Base-by-base conservation (phyloP, 2,329 filamentous ascomycete genomes). In the Fusarium sacchari region DNA sequence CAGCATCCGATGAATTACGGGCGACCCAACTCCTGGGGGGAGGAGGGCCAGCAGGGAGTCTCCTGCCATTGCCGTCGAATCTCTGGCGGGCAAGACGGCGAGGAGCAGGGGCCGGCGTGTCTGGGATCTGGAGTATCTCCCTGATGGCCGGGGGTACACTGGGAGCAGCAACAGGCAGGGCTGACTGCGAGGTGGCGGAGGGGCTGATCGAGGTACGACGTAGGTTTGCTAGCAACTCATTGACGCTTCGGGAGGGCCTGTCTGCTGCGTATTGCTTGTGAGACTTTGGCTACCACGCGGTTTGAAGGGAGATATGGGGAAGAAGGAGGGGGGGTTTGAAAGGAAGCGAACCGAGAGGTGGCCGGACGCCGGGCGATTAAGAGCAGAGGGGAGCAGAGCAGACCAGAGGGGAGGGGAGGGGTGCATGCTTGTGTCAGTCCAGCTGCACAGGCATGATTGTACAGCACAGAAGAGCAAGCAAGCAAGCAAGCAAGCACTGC, bases 91-190 rank as follows among this genome's bases (percentile, higher is more conserved):
- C 78, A 30, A 81, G 82, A 47, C 85, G 83, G 63, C 88, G 84
- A 32, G 88, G 87, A 32, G 80, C 79, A 34, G 87, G 88, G 15
- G 84, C 79, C 30, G 88, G 88, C 34, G 87, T 86, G 76, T 90
- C 88, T 66, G 88, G 88, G 63, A 90, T 85, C 75, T 89, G 86
- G 58, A 92, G 86, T 67, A 91, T 86, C 67, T 87, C 84, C 67
- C 88, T 87, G 75, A 92, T 86, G 60, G 85, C 82, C 9, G 90
- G 89, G 60, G 89, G 90, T 6, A 92, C 84, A 67, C 87, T 90
- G n/a, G 88, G 88, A 37, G 80, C 77, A 63, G 80, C 79, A 55
- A 80, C 75, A 65, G 80, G 76, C 71, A 77, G 74, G 66, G 77
- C 68, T 61, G 75, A 73, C 69, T 71, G 73, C 13, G 64, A 74